These are phyloP conservation scores for Entonaema liquescens DNA, from an alignment of 495 filamentous ascomycete species.

Conservation along the genomic window DNA sequence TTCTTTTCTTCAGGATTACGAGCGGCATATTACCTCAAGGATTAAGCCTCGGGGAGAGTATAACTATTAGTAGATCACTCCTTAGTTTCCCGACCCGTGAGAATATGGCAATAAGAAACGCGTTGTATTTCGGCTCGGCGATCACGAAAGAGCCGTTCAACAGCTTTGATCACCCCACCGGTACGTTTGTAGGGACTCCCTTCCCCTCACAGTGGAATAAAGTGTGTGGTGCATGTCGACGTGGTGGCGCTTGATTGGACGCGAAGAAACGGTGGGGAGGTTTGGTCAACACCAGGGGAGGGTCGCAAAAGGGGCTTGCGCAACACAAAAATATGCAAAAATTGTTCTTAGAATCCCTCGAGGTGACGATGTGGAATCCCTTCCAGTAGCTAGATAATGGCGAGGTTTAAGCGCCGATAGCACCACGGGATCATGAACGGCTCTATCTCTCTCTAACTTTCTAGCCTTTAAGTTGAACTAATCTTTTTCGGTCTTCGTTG, in stretches of 20 bases:
- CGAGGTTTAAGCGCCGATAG: constrained; percentile 27
- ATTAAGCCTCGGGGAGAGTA: neutral
- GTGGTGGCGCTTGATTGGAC: constrained; percentile 47
- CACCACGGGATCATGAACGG: constrained; percentile 13
- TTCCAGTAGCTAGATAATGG: constrained; percentile 27
- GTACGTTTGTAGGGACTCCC: constrained; percentile 37
- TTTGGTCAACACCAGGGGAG: constrained; percentile 40
- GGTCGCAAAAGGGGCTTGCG: constrained; percentile 47
- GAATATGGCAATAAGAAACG: constrained; percentile 5
- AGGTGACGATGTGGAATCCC: constrained; percentile 34
- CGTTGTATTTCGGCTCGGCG: constrained; percentile 29
- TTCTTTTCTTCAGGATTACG: neutral
- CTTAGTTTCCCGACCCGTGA: neutral
- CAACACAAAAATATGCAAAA: constrained; percentile 36
- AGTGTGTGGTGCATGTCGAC: constrained; percentile 46
- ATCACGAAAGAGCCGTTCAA: constrained; percentile 21
- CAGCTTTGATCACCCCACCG: constrained; percentile 37
- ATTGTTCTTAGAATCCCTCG: constrained; percentile 28
- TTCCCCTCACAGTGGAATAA: constrained; percentile 40
- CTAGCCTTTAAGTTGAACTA: neutral
- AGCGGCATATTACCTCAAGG: neutral
- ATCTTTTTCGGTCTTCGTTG: constrained; percentile 9
- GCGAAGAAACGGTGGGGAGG: constrained; percentile 34
- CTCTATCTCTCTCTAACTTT: constrained; percentile 7
- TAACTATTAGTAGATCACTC: neutral